Base-by-base conservation (phyloP, 108 stramenopile species). In the Seminavis robusta region DNA sequence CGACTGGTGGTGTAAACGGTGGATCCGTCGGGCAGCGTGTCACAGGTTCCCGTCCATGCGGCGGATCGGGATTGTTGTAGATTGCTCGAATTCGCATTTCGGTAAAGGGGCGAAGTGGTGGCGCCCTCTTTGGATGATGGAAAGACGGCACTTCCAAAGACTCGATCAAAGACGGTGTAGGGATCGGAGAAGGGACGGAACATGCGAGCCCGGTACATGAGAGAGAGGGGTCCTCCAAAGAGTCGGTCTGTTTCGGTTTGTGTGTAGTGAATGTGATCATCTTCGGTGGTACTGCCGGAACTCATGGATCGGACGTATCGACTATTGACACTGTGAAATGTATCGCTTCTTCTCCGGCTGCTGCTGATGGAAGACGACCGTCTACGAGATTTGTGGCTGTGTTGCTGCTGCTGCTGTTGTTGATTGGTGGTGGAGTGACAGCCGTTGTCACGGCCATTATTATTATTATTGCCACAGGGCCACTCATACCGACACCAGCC, bases 101-200 rank as follows among this genome's bases (percentile, higher is more conserved):
- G 8, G 10, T 30, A 16, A 17, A 6, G n/a, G 4, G 32, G 4
- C 19, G 4, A 4, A 6, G 37, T 30, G 11, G 44, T 8, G 9
- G 11, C 44, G 5, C 9, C 9, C 3, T 17, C 33, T 10, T 8
- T 40, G 6, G 52, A 53, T n/a, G 37, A 40, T 17, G 52, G 17
- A 5, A 37, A 4, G 20, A 37, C 3, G 36, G 27, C n/a, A n/a
- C n/a, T 32, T 17, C 73, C 68, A 73, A 80, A 80, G 24, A 73
- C 79, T 39, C 65, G 24, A 16, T 64, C 58, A 69, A 80, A 65
- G n/a, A 80, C 67, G 25, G 58, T 45, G 33, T 44, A 75, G 1
- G 79, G 73, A 58, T 80, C 70, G 7, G 56, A n/a, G 54, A 80
- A 80, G 25, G 74, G 60, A 44, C 69, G 38, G 45, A 58, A 75